Evolutionary conservation across 108 stramenopile species (phyloP), one percentile per base, ranked within the genome.

Genomic region (Asterionellopsis glacialis): DNA sequence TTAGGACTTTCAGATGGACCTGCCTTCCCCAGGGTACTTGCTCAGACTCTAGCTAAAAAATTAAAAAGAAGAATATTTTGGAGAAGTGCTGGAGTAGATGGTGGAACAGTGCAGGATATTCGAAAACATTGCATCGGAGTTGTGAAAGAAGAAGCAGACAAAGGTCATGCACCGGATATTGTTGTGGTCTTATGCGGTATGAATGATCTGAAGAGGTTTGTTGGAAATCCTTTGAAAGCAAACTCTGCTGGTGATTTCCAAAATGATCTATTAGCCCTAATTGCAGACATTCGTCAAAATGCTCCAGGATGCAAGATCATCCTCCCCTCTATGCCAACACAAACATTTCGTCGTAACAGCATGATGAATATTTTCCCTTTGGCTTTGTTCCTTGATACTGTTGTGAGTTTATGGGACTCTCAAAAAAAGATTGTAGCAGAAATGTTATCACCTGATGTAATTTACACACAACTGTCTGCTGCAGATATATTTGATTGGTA

Each of bases 71-170:
- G 68, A 19, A 77, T 83, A 13, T 67, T 66, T 13, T 86, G 81
- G 79, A 59, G 85, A 55, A 81, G 79, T 18, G 85, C 79, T 14
- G 85, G 85, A 24, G 85, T 86, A n/a, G 85, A 86, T 63, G 85
- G 85, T 9, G 85, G 85, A n/a, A 69, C 75, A 33, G 50, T 76
- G 0, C 18, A 64, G 28, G 70, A 75, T 25, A 83, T 86, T 38
- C 63, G 70, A 28, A 58, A 63, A 11, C 72, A 64, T 51, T 86
- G 79, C 39, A 56, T 86, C 44, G 73, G 60, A 50, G 64, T 86
- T 11, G 51, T 86, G 11, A 40, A 69, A 55, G 66, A 81, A 42
- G 85, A 86, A 72, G 61, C 55, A 27, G 51, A 68, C 18, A 27
- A 40, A 13, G 70, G 69, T 11, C 75, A 76, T 12, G 42, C 59